phyloP scores from a whole-genome alignment of 192 early-diverging fungal genomes.

The Backusella liffmaniae region DNA sequence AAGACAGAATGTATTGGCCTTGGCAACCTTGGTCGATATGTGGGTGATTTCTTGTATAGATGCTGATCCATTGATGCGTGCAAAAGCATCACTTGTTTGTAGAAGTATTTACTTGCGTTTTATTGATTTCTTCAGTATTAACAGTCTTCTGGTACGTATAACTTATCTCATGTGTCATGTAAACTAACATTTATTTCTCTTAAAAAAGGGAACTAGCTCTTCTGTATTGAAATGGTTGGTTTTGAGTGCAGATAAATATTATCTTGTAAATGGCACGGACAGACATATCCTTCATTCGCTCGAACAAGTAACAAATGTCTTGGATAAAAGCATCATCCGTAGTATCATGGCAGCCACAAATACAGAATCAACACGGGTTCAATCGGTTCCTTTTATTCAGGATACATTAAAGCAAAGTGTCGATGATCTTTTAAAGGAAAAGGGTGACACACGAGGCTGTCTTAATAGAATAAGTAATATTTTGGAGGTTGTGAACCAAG shows the following conservation, averaged over 20 bases:
- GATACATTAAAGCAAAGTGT: conserved; percentile 3
- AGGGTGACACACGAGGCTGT: neutral
- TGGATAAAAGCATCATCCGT: neutral
- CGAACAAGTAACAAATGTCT: neutral
- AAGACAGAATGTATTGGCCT: conserved; percentile 35
- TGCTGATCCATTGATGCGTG: conserved; percentile 16
- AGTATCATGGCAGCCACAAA: neutral
- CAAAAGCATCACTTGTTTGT: conserved; percentile 32
- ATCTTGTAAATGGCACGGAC: neutral
- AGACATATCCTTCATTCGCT: neutral
- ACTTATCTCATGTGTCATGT: neutral
- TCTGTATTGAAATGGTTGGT: conserved; percentile 25
- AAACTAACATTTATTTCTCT: neutral
- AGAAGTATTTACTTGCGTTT: conserved; percentile 38
- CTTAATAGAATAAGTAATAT: conserved; percentile 1
- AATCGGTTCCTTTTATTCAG: neutral
- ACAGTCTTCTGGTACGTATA: conserved; percentile 41
- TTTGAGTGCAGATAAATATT: neutral
- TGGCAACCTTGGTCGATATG: conserved; percentile 31
- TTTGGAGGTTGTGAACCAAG: neutral
- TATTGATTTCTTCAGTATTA: conserved; percentile 33
- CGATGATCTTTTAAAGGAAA: neutral
- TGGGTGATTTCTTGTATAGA: conserved; percentile 22
- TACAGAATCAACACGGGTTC: neutral
- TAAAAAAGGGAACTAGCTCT: conserved; percentile 11